A percentile compares a stretch with the other conserved stretches of the same genome.
Evolutionary conservation across 768 basidiomycete species (phyloP).

Genomic region (Tylopilus felleus): DNA sequence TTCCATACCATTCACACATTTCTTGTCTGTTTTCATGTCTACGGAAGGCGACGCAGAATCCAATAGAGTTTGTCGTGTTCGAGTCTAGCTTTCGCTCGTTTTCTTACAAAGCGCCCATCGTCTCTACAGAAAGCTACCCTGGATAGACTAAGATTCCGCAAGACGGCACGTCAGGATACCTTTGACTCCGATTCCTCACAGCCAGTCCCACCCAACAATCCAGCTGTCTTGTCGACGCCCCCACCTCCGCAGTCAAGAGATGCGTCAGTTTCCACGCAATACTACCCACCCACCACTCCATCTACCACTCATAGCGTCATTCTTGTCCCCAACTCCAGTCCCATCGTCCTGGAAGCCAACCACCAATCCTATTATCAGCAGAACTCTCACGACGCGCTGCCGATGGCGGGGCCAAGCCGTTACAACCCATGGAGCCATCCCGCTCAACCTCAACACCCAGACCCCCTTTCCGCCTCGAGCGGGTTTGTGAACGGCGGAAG

Average conservation of each 20-base stretch:
- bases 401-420: conserved; percentile 38
- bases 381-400: conserved; percentile 41
- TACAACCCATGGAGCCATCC: conserved; percentile 37
- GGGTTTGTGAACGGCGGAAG: conserved; percentile 47
- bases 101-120: conserved; percentile 34
- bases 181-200: conserved; percentile 37
- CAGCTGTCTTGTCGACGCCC: conserved; percentile 33
- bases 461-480: conserved; percentile 59
- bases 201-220: conserved; percentile 62
- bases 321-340: conserved; percentile 78
- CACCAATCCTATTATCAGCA: conserved; percentile 37
- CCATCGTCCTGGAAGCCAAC: conserved; percentile 41
- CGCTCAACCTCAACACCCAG: conserved; percentile 34
- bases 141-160: conserved; percentile 47
- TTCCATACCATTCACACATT: conserved; percentile 12
- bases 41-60: conserved; percentile 42
- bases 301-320: conserved; percentile 48
- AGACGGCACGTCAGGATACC: conserved; percentile 34
- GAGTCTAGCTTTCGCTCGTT: conserved; percentile 26
- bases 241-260: conserved; percentile 73
- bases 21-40: conserved; percentile 42
- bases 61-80: conserved; percentile 46
- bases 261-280: conserved; percentile 64
- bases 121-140: conserved; percentile 40
- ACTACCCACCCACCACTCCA: conserved; percentile 47